These are phyloP conservation scores for Yarrowia divulgata DNA, from an alignment of 805 yeast species.

Conservation along the genomic window DNA sequence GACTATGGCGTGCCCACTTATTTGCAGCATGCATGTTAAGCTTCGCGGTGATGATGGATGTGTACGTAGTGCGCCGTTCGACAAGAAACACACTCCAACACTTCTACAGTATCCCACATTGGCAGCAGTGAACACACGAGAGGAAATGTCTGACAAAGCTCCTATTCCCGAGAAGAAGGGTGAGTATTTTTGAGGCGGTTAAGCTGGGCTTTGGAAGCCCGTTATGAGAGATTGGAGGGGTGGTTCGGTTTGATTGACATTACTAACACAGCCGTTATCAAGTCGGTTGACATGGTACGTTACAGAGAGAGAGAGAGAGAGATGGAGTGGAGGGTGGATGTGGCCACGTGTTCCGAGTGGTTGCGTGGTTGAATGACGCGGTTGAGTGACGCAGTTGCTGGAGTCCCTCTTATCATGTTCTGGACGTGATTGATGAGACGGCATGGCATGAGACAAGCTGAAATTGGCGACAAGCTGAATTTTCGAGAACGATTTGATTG, in stretches of 20 bases:
- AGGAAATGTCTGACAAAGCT: constrained; percentile 45
- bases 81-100: background rate
- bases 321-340: background rate
- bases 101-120: background rate
- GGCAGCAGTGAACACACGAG: constrained; percentile 8
- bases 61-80: background rate
- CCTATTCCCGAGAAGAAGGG: constrained; percentile 43
- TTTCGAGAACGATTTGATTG: too few species aligned
- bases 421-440: too few species aligned
- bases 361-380: too few species aligned
- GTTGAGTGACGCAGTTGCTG: too few species aligned
- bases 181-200: background rate
- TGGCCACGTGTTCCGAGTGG: background rate
- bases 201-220: too few species aligned
- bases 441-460: too few species aligned
- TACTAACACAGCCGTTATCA: constrained; percentile 45
- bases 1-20: constrained; percentile 29
- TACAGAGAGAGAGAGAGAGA: background rate
- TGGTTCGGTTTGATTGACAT: background rate
- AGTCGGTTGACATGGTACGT: constrained; percentile 51
- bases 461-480: too few species aligned
- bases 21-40: background rate
- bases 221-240: too few species aligned
- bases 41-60: constrained; percentile 4
- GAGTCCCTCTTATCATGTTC: too few species aligned